These are phyloP conservation scores for Ustilago crameri DNA, from an alignment of 1,284 basidiomycete genomes.

Conservation along the genomic window DNA sequence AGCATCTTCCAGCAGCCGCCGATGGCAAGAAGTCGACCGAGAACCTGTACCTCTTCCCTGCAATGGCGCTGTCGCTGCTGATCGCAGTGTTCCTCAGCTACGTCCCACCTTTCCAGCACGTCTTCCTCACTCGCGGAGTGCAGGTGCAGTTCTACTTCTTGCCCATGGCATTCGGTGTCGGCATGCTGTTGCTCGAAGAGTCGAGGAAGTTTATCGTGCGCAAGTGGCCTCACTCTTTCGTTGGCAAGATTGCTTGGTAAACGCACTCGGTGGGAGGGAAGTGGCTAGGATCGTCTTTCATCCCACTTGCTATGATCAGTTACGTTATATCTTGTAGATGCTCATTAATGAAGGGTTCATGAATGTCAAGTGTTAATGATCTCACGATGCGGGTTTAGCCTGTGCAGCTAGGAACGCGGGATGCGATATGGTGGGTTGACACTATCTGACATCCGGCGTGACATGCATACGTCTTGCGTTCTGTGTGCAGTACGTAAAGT, in stretches of 20 bases:
- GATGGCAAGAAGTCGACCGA: conserved; percentile 22
- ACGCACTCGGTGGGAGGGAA: not conserved
- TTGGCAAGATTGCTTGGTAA: conserved; percentile 63
- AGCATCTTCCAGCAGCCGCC: conserved; percentile 63
- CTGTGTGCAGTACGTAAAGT: too few species aligned
- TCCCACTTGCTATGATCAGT: too few species aligned
- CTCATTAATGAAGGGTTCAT: too few species aligned
- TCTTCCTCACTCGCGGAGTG: conserved; percentile 62
- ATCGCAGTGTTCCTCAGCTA: conserved; percentile 49
- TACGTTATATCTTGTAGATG: too few species aligned
- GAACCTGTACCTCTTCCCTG: conserved; percentile 49
- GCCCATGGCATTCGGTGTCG: conserved; percentile 70
- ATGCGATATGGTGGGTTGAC: too few species aligned
- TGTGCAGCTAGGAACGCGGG: too few species aligned
- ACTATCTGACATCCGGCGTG: too few species aligned
- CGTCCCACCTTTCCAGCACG: conserved; percentile 37
- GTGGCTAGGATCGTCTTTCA: too few species aligned
- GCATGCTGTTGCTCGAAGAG: conserved; percentile 67
- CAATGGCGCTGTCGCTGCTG: conserved; percentile 39
- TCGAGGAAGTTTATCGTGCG: conserved; percentile 55
- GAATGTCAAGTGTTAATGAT: too few species aligned
- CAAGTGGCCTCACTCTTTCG: conserved; percentile 39
- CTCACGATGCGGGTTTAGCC: too few species aligned
- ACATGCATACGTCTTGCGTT: too few species aligned
- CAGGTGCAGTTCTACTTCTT: conserved; percentile 72